Evolutionary conservation across 495 filamentous ascomycete species (phyloP), one percentile per base, ranked within the genome.

Genomic region (Lepidopterella palustris): DNA sequence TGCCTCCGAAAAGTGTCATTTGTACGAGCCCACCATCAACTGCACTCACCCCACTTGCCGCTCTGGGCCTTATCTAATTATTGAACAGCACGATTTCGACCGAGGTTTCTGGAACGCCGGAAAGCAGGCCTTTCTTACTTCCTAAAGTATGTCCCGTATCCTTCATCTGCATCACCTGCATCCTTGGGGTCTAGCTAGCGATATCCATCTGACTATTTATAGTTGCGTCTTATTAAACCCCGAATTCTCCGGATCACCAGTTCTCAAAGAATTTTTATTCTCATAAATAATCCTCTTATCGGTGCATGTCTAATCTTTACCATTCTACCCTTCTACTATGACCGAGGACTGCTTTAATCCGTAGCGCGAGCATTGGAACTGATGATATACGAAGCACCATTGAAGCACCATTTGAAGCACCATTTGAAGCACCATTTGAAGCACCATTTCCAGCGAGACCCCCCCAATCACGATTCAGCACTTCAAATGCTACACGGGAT

Each of bases 261-360:
- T 87, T 21, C 79, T 87, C n/a, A 86, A 86, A 65, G 84, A 87
- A 45, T 88, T 87, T 65, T 73, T 87, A n/a, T 82, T 87, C 57
- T 65, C 63, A 24, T 68, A 55, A 63, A 40, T 54, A 13, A 20
- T 35, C 47, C 8, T 25, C 21, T 11, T 24, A 15, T 13, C 35
- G 18, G 35, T 18, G 18, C 35, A 42, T 42, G 18, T 42, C 18
- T 42, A 13, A 3, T 18, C 21, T 28, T n/a, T n/a, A n/a, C n/a
- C n/a, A n/a, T n/a, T n/a, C n/a, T n/a, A n/a, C n/a, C n/a, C n/a
- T n/a, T n/a, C n/a, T n/a, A n/a, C n/a, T n/a, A n/a, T n/a, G n/a
- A n/a, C n/a, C n/a, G n/a, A n/a, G n/a, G n/a, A n/a, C n/a, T n/a
- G n/a, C n/a, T n/a, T n/a, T n/a, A n/a, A n/a, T n/a, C n/a, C n/a